phyloP scores from a whole-genome alignment of 2,329 filamentous ascomycete genomes.

The Calonectria honghensis region DNA sequence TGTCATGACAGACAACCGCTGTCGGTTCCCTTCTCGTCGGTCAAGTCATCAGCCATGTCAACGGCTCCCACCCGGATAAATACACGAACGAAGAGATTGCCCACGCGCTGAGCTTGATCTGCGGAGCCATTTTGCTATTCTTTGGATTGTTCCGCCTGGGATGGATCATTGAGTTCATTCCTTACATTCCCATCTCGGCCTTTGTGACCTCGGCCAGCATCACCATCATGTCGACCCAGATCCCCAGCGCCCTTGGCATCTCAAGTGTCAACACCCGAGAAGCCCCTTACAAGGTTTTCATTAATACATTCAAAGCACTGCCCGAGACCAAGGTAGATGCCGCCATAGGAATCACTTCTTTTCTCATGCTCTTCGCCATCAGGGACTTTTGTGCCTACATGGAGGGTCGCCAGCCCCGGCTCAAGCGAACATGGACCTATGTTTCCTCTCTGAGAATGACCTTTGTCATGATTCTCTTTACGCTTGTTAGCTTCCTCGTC shows the following conservation, averaged over 20 bases:
- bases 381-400: conserved; percentile 76
- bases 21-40: conserved; percentile 71
- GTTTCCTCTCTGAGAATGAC: conserved; percentile 83
- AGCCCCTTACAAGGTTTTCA: conserved; percentile 66
- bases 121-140: conserved; percentile 65
- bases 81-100: conserved; percentile 65
- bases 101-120: conserved; percentile 66
- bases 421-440: conserved; percentile 82
- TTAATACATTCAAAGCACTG: conserved; percentile 64
- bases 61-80: conserved; percentile 58
- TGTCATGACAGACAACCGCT: conserved; percentile 70
- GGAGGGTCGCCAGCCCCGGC: conserved; percentile 76
- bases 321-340: conserved; percentile 76
- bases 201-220: conserved; percentile 72
- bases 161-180: conserved; percentile 72
- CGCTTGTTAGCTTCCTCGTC: conserved; percentile 81
- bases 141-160: conserved; percentile 69
- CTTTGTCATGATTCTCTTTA: conserved; percentile 85
- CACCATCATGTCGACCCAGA: conserved; percentile 69
- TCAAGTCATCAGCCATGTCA: conserved; percentile 65
- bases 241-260: conserved; percentile 67
- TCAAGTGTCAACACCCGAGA: conserved; percentile 66
- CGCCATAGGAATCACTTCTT: conserved; percentile 81
- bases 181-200: conserved; percentile 69
- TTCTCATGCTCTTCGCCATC: conserved; percentile 80